Conservation (phyloP, 305 asterid species). For the Solanum hybrid region DNA sequence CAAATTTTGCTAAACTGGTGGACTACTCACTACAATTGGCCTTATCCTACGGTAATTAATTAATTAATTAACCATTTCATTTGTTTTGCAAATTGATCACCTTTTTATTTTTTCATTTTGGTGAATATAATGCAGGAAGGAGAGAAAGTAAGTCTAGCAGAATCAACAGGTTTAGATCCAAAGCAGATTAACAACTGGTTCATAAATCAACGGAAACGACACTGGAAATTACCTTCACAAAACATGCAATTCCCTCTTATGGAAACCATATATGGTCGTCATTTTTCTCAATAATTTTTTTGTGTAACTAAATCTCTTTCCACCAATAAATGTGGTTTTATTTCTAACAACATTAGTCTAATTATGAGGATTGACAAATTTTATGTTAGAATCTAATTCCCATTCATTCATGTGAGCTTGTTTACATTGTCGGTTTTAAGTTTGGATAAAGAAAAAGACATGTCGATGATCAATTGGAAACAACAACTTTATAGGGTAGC, state of each 20-base stretch:
- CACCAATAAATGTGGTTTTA: not conserved
- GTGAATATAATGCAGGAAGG: conserved; percentile 30
- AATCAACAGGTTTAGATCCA: conserved; percentile 38
- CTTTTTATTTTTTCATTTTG: not conserved
- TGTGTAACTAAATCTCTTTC: not conserved
- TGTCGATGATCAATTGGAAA: not conserved
- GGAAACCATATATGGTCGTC: conserved; percentile 20
- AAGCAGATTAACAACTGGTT: conserved; percentile 70
- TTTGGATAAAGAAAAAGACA: fast-evolving
- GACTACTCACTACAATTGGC: conserved; percentile 56
- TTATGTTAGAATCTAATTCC: not conserved
- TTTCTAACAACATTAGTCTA: not conserved
- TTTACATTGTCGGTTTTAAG: fast-evolving
- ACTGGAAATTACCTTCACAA: conserved; percentile 46
- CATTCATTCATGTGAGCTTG: too few relatives aligned
- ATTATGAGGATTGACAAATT: not conserved
- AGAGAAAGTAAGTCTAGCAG: conserved; percentile 37
- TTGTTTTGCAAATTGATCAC: not conserved
- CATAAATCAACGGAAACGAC: conserved; percentile 58
- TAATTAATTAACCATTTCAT: conserved; percentile 15
- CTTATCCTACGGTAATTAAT: conserved; percentile 60
- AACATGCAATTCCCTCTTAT: conserved; percentile 31
- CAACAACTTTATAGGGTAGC: not conserved
- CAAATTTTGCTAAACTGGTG: conserved; percentile 55
- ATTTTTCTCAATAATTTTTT: not conserved